Evolutionary conservation across 2,329 filamentous ascomycete genomes (phyloP), one percentile per base, ranked within the genome.

Genomic region (Aspergillus puulaauensis): DNA sequence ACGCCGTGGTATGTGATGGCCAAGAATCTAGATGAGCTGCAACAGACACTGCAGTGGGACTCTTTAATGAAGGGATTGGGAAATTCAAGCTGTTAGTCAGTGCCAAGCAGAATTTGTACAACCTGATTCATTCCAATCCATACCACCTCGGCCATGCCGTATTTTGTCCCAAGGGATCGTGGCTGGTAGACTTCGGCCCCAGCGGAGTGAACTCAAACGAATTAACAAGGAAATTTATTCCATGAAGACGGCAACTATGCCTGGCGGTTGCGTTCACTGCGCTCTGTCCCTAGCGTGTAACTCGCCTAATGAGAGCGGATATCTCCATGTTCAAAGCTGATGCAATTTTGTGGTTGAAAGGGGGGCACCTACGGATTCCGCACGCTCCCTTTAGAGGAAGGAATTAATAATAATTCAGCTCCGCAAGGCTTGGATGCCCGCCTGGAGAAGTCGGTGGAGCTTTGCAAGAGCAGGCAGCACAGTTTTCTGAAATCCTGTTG

Each of bases 381-480:
- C 39, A 43, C n/a, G 17, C 23, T 33, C 49, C 39, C n/a, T 23
- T 52, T n/a, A 11, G 41, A 43, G 41, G 5, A 46, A 53, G 21
- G 6, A 9, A 53, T 39, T 37, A 31, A 31, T 15, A 19, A 46
- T 46, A 46, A 21, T 48, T 48, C 27, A 21, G 15, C 31, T 19
- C 14, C n/a, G 41, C 48, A n/a, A 40, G 27, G 31, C 27, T 23
- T 23, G 6, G n/a, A 17, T 19, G 27, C 31, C n/a, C 17, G 11
- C 15, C 17, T 17, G 14, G 44, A 15, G 14, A 46, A 23, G 12
- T n/a, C 24, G 9, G 50, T 58, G 56, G 44, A 45, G 49, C 33
- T 21, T 48, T 15, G 14, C n/a, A 43, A 51, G 19, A 44, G 21
- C 43, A 58, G 56, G 56, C 56, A 58, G 45, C 56, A 58, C 23